These are phyloP conservation scores for Rhodosporidiobolus sp. DNA, from an alignment of 768 basidiomycete genomes.

Conservation along the genomic window DNA sequence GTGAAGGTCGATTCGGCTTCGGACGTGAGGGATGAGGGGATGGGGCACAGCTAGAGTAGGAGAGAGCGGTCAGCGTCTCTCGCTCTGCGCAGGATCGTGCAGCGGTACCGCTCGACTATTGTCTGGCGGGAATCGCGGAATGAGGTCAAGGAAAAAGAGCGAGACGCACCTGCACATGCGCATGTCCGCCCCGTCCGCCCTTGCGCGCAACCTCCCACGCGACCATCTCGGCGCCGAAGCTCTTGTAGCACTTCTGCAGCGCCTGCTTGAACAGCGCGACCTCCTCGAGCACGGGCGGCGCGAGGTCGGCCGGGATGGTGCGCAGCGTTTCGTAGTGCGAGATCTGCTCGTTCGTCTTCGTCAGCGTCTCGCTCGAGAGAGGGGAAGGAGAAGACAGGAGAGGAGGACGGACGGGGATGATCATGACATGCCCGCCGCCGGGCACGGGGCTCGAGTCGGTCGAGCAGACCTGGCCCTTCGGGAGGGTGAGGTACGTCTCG, in stretches of 20 bases:
- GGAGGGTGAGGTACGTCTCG: conserved; percentile 92
- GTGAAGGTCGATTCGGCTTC: conserved; percentile 69
- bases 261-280: conserved; percentile 77
- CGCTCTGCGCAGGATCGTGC: no score
- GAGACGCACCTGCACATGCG: conserved; percentile 70
- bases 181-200: conserved; percentile 83
- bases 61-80: conserved; percentile 39
- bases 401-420: conserved; percentile 62
- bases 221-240: conserved; percentile 66
- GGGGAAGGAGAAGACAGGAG: not conserved
- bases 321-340: conserved; percentile 85
- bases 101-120: no score
- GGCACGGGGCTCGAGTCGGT: conserved; percentile 59
- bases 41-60: conserved; percentile 55
- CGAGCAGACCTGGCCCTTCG: conserved; percentile 71
- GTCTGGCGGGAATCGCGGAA: no score
- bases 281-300: conserved; percentile 71
- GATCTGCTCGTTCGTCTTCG: conserved; percentile 51
- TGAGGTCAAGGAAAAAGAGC: not conserved
- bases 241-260: conserved; percentile 67
- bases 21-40: conserved; percentile 63
- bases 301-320: conserved; percentile 74
- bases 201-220: conserved; percentile 84
- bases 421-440: conserved; percentile 91
- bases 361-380: not conserved